Base-by-base conservation (phyloP, 441 rosid species). In the Populus hybrid region DNA sequence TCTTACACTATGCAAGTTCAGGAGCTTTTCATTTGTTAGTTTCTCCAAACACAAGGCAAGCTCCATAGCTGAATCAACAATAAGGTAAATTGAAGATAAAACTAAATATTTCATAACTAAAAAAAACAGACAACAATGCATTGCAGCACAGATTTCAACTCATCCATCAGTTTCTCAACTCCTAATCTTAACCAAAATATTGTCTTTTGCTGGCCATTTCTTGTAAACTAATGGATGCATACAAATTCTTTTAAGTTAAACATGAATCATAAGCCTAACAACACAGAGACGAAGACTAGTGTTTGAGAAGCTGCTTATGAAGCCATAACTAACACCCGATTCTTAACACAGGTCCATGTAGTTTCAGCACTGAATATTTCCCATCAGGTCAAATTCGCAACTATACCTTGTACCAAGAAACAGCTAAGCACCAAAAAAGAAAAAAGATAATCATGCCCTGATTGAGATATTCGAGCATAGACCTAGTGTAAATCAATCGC, bases 31-130 rank as follows among this genome's bases (percentile, higher is more conserved):
- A 82, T 90, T 91, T 30, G 82, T 87, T 19, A 94, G 80, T 86
- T 94, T 92, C 85, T 94, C 98, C 86, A 94, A 68, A 65, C 92
- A 89, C 75, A 94, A 74, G 9, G 96, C 86, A 67, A 94, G 89
- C 86, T 94, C 98, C 97, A 92, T 91, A 2, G 98, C 97, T 94
- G 86, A 32, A 86, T 67, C 79, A 82, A 34, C 24, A 71, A 70
- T 61, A 67, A 68, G n/a, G 4, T 71, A 57, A 21, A 73, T 8
- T 8, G 11, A 78, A 74, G 61, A 53, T 6, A 18, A 9, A 18
- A 40, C 19, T 24, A 24, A 21, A 6, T 10, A 73, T 10, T 59
- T 59, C 53, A 61, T 10, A 24, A 59, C 50, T 10, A 5, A 38
- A 53, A 3, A 53, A n/a, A n/a, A 38, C 68, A 34, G 23, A 64